Conservation (phyloP, 208 protist genomes). For the Leishmania martiniquensis region DNA sequence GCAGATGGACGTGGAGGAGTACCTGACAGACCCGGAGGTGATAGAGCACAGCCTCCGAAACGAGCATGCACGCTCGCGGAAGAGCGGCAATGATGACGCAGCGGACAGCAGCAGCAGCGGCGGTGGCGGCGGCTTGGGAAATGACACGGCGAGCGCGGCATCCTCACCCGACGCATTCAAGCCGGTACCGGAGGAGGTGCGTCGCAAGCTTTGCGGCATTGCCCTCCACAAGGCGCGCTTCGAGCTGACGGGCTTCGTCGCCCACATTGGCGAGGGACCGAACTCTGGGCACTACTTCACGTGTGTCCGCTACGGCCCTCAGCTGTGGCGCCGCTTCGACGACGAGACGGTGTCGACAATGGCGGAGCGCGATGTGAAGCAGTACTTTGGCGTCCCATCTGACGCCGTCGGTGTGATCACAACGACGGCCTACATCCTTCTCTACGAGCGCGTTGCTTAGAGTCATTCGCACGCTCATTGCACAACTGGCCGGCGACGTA, state of each 20-base stretch:
- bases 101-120: background rate
- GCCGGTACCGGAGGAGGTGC: slow-evolving; percentile 39
- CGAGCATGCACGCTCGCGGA: slow-evolving; percentile 18
- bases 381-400: slow-evolving; percentile 84
- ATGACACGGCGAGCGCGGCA: background rate
- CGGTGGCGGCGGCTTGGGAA: background rate
- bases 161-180: slow-evolving; percentile 35
- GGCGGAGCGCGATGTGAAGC: slow-evolving; percentile 80
- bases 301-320: slow-evolving; percentile 75
- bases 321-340: slow-evolving; percentile 91
- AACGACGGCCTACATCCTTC: slow-evolving; percentile 86
- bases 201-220: slow-evolving; percentile 53
- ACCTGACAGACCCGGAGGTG: slow-evolving; percentile 46
- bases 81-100: slow-evolving; percentile 5
- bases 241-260: slow-evolving; percentile 87
- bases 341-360: slow-evolving; percentile 82
- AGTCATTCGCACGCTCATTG: background rate
- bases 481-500: background rate
- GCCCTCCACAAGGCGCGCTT: slow-evolving; percentile 81
- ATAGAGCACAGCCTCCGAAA: slow-evolving; percentile 23
- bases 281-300: slow-evolving; percentile 92
- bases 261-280: slow-evolving; percentile 84
- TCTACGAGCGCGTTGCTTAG: slow-evolving; percentile 88
- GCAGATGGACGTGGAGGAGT: slow-evolving; percentile 88
- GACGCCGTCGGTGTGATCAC: slow-evolving; percentile 58